These are phyloP conservation scores for Entomortierella lignicola DNA, from an alignment of 192 early-diverging fungal species.

Conservation along the genomic window DNA sequence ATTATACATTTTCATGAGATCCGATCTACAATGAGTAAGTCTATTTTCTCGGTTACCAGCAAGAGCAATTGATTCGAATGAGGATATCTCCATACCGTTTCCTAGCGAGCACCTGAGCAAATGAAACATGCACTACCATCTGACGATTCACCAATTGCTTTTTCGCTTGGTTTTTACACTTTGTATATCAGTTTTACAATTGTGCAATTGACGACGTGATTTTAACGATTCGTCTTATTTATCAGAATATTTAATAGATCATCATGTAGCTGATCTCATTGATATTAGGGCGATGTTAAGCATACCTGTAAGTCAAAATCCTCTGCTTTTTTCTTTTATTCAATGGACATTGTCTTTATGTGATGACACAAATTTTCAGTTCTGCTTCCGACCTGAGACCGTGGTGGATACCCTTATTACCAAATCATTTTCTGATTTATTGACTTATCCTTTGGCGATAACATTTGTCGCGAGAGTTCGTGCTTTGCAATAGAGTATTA, in stretches of 20 bases:
- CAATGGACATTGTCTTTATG: background rate
- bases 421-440: constrained; percentile 52
- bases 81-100: constrained; percentile 57
- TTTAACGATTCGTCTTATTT: background rate
- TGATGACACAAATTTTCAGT: constrained; percentile 57
- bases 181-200: background rate
- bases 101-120: constrained; percentile 58
- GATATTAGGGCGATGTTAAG: too few species aligned
- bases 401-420: constrained; percentile 50
- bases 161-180: background rate
- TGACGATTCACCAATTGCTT: constrained; percentile 48
- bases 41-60: background rate
- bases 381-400: constrained; percentile 57
- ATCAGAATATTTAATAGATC: background rate
- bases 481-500: background rate
- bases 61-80: constrained; percentile 37
- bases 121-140: constrained; percentile 59
- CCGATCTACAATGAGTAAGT: background rate
- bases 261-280: too few species aligned
- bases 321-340: background rate
- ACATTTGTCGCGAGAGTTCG: background rate
- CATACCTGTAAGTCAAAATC: too few species aligned
- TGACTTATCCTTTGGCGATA: background rate
- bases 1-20: background rate
- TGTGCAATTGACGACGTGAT: constrained; percentile 2